phyloP scores from a whole-genome alignment of 805 yeast species.

The Wickerhamiella kurtzmanii region DNA sequence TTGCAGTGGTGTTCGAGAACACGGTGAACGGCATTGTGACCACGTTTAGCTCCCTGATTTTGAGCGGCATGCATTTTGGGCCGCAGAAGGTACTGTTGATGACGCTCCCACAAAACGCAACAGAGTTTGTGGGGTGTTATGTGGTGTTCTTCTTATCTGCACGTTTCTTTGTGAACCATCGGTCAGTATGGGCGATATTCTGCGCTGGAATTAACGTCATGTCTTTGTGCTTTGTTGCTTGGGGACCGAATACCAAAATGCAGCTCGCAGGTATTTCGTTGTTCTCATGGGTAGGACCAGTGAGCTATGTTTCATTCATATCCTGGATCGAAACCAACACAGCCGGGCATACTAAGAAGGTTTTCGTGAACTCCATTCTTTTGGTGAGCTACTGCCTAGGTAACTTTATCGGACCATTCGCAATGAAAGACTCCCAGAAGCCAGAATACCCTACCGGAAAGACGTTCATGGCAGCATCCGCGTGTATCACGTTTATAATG shows the following conservation, averaged over 20 bases:
- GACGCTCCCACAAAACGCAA: constrained; percentile 34
- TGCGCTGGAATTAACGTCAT: constrained; percentile 7
- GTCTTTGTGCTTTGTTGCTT: constrained; percentile 13
- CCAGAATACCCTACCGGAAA: constrained; percentile 47
- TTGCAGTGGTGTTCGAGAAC: constrained; percentile 30
- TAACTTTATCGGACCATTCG: constrained; percentile 45
- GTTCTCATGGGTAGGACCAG: constrained; percentile 6
- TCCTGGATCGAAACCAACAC: constrained; percentile 31
- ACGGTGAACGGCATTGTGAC: constrained; percentile 45
- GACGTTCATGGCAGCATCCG: constrained; percentile 44
- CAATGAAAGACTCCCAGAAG: constrained; percentile 44
- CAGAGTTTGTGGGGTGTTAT: constrained; percentile 22
- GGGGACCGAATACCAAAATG: constrained; percentile 15
- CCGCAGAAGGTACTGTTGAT: constrained; percentile 29
- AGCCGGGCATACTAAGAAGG: constrained; percentile 47
- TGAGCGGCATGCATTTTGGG: constrained; percentile 34
- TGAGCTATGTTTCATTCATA: constrained; percentile 16
- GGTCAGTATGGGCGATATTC: constrained; percentile 9
- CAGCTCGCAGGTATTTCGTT: constrained; percentile 14
- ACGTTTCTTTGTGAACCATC: constrained; percentile 3
- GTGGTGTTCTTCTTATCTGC: constrained; percentile 8
- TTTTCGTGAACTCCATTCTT: constrained; percentile 32
- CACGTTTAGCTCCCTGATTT: constrained; percentile 34
- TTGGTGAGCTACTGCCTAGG: constrained; percentile 42
- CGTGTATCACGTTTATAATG: constrained; percentile 29